Evolutionary conservation across 441 rosid genomes (phyloP).

Genomic region (Croton setiger): DNA sequence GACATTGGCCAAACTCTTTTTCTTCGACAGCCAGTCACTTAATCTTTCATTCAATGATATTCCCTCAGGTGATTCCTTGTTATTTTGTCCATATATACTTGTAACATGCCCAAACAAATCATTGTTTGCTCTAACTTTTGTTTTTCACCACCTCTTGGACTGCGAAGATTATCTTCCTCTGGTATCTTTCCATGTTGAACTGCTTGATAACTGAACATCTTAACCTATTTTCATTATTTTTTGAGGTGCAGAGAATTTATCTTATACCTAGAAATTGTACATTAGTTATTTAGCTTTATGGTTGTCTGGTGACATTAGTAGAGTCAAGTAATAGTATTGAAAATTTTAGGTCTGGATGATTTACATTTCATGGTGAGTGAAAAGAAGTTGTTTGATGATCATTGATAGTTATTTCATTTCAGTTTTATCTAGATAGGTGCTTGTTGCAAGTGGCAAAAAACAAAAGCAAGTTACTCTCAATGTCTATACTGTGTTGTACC

Average conservation of each 20-base stretch:
- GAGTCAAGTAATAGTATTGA: not conserved
- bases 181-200: not conserved
- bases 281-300: not conserved
- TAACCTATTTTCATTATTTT: not conserved
- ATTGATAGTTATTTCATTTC: not conserved
- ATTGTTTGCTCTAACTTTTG: not conserved
- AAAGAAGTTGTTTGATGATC: not conserved
- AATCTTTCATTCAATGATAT: slow-evolving; percentile 66
- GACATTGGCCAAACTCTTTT: slow-evolving; percentile 73
- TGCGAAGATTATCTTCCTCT: not conserved
- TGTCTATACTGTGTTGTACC: not conserved
- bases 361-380: not conserved
- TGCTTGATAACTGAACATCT: not conserved
- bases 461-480: not conserved
- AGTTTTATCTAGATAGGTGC: not conserved
- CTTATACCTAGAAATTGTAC: not conserved
- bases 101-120: not conserved
- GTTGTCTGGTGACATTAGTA: not conserved
- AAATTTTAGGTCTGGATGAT: not conserved
- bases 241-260: slow-evolving; percentile 4
- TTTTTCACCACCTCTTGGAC: slow-evolving; percentile 6
- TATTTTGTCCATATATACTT: slow-evolving; percentile 8
- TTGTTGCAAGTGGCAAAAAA: not conserved
- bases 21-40: slow-evolving; percentile 57
- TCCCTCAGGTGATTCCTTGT: slow-evolving; percentile 48